phyloP scores from a whole-genome alignment of 139 green algal genomes.

The Picocystis salinarum region DNA sequence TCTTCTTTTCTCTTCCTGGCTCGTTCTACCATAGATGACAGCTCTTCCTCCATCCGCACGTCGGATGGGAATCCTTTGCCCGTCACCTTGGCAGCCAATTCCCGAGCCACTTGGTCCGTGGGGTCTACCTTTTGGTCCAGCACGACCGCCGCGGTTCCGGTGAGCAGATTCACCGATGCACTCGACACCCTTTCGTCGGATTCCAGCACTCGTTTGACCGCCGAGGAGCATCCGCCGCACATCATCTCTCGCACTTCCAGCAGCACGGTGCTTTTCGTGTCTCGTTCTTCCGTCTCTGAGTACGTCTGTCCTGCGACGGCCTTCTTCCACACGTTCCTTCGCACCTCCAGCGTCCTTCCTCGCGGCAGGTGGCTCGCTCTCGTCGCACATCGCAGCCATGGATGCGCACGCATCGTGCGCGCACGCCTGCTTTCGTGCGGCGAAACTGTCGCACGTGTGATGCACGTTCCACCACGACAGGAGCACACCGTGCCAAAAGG shows the following conservation, averaged over 20 bases:
- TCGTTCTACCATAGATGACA: conserved; percentile 11
- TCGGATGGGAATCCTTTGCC: conserved; percentile 48
- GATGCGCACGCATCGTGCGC: too few species aligned
- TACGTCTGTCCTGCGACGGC: too few species aligned
- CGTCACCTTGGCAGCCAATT: conserved; percentile 25
- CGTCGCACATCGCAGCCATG: too few species aligned
- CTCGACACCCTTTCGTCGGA: conserved; percentile 18
- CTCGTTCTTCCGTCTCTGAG: too few species aligned
- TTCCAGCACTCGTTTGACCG: conserved; percentile 40
- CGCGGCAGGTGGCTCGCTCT: too few species aligned
- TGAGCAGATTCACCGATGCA: conserved; percentile 51
- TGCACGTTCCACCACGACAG: too few species aligned
- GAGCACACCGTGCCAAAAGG: too few species aligned
- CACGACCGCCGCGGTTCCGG: conserved; percentile 35
- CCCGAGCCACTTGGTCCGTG: not conserved
- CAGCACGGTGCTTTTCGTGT: too few species aligned
- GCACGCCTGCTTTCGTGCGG: too few species aligned
- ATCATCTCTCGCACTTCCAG: conserved; percentile 48
- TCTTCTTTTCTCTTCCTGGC: conserved; percentile 16
- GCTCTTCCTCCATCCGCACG: conserved; percentile 9
- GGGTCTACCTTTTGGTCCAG: conserved; percentile 15
- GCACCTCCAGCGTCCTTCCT: too few species aligned
- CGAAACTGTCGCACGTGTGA: too few species aligned
- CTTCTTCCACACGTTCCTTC: too few species aligned
- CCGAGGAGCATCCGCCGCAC: conserved; percentile 45